Conservation (phyloP, 2,329 filamentous ascomycete genomes). For the Colletotrichum phormii region DNA sequence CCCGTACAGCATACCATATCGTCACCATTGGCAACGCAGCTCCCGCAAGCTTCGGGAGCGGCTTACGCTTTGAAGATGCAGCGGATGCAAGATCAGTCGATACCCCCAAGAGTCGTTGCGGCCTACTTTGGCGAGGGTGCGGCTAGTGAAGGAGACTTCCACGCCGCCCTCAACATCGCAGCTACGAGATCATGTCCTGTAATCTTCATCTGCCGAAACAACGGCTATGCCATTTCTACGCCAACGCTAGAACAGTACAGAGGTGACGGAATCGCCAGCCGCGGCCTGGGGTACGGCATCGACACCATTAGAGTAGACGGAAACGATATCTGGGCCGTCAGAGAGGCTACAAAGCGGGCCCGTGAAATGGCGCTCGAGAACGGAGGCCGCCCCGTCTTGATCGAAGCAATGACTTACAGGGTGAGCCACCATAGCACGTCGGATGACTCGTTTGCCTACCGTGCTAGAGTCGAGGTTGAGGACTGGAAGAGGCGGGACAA, state of each 20-base stretch:
- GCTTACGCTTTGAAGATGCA: constrained; percentile 91
- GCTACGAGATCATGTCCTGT: constrained; percentile 89
- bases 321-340: constrained; percentile 93
- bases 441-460: constrained; percentile 96
- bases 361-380: constrained; percentile 81
- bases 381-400: constrained; percentile 84
- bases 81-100: constrained; percentile 75
- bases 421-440: constrained; percentile 97
- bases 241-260: constrained; percentile 92
- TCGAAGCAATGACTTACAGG: constrained; percentile 98
- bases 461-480: constrained; percentile 91
- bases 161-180: constrained; percentile 90
- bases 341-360: constrained; percentile 82
- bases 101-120: constrained; percentile 75
- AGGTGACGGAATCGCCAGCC: constrained; percentile 88
- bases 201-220: constrained; percentile 92
- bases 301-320: constrained; percentile 92
- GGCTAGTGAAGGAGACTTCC: constrained; percentile 91
- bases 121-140: constrained; percentile 94
- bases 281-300: constrained; percentile 92
- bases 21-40: constrained; percentile 87
- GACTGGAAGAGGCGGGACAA: constrained; percentile 95
- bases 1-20: constrained; percentile 78
- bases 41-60: constrained; percentile 88
- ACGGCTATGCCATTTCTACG: constrained; percentile 91